Base-by-base conservation (phyloP, 1,284 basidiomycete species). In the Puccinia novopanici region DNA sequence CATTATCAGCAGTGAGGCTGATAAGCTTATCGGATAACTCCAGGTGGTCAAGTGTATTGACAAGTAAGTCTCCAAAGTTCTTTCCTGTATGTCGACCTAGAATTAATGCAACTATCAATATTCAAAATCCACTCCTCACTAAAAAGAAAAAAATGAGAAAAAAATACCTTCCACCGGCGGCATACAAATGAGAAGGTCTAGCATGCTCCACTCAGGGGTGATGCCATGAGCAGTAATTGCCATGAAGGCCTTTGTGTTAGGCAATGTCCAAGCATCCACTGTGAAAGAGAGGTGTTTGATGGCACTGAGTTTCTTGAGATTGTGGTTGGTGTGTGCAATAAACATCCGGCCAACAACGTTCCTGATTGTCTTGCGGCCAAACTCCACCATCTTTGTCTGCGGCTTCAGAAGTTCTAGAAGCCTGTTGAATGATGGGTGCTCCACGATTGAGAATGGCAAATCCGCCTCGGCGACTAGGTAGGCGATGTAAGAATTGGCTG, bases 231-330 rank as follows among this genome's bases (percentile, higher is more conserved):
- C 73, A 9, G 73, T 75, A 13, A 75, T 61, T 3, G 73, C 50
- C 73, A 75, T 75, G 55, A 57, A 75, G n/a, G 73, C 73, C 15
- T 40, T 24, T 12, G 6, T 34, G 55, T 75, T n/a, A n/a, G n/a
- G n/a, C n/a, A n/a, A n/a, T n/a, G n/a, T n/a, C n/a, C n/a, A n/a
- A n/a, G n/a, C n/a, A 30, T 68, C 67, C 42, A 52, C 17, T 5
- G 67, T 68, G 67, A n/a, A 68, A 13, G 19, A 45, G 6, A 68
- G 42, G 24, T 48, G 34, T 4, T 4, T 45, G 2, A 48, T 48
- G 3, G 15, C 27, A 8, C 9, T 9, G 42, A 52, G 48, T 3
- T 24, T 45, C 48, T 24, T 2, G 1, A 17, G 9, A 42, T 22
- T 30, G 19, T 48, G 42, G 13, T 68, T 9, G 6, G 8, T 15